Base-by-base conservation (phyloP, 495 filamentous ascomycete species). In the Polyplosphaeria fusca region DNA sequence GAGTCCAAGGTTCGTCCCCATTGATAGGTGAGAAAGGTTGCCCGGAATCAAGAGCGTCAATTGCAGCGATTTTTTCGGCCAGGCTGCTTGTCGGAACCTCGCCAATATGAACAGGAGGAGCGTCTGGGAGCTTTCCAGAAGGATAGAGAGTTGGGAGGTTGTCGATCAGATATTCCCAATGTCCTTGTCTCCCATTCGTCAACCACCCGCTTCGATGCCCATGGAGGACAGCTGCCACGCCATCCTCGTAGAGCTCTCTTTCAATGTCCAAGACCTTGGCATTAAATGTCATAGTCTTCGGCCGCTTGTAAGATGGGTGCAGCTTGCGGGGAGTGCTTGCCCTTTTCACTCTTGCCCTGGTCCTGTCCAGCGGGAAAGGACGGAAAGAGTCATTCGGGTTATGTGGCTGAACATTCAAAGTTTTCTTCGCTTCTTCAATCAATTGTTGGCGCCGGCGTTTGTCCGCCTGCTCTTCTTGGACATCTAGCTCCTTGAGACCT, bases 1-100 rank as follows among this genome's bases (percentile, higher is more conserved):
- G 24, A 13, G 59, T 62, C 59, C 59, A 62, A 4, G 52, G 52
- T 30, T 62, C 59, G 30, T 62, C 40, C 2, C 52, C 59, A 1
- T 25, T 14, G 20, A 62, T 56, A 3, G 59, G 52, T 5, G 35
- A 23, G 1, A 62, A 41, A 5, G 52, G 27, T 37, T 38, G 23
- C 2, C 26, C 14, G 1, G 26, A 26, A 26, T 27, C 35, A 2
- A 28, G 47, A 12, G 52, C 38, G 12, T 62, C 44, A 16, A 62
- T 23, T 0, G 47, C 2, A 12, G 51, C 51, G 13, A 61, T 30
- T 38, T 61, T 55, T 22, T 55, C 58, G n/a, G 58, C 58, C 24
- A 55, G 16, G 28, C 57, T 52, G 12, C n/a, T 40, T n/a, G 41
- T 5, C 23, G 25, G 26, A 27, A 19, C 38, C 19, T 41, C 7